These are phyloP conservation scores for Syzygium grande DNA, from an alignment of 345 rosid species.

Conservation along the genomic window DNA sequence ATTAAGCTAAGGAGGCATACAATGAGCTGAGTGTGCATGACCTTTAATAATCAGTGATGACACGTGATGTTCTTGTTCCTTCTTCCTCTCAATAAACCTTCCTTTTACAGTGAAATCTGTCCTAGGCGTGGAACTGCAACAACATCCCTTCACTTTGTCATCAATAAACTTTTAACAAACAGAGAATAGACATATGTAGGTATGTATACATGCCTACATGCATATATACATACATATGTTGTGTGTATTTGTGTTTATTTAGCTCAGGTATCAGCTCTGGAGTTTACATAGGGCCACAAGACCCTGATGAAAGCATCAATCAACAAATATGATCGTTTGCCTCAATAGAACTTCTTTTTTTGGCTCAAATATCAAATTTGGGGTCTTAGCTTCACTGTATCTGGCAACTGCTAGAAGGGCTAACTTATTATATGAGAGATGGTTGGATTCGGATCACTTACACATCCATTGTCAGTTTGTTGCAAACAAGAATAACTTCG, in stretches of 20 bases:
- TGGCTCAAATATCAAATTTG: background rate
- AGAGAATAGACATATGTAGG: background rate
- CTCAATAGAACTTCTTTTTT: background rate
- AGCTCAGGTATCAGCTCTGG: background rate
- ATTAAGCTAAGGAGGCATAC: background rate
- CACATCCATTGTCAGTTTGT: background rate
- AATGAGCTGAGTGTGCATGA: background rate
- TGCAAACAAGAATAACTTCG: background rate
- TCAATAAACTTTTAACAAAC: background rate
- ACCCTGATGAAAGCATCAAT: background rate
- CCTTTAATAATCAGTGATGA: background rate
- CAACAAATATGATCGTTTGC: background rate
- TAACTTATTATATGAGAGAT: background rate
- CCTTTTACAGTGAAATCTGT: background rate
- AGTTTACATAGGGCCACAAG: background rate
- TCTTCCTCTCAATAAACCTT: background rate
- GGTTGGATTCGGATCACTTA: background rate
- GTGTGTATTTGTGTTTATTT: background rate
- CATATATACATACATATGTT: background rate
- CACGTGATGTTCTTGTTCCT: background rate
- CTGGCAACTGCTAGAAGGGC: background rate
- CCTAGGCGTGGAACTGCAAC: background rate
- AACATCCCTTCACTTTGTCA: background rate
- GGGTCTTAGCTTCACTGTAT: background rate
- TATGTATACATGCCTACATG: background rate